phyloP scores from a whole-genome alignment of 495 filamentous ascomycete genomes.

The Achaetomiella virescens region DNA sequence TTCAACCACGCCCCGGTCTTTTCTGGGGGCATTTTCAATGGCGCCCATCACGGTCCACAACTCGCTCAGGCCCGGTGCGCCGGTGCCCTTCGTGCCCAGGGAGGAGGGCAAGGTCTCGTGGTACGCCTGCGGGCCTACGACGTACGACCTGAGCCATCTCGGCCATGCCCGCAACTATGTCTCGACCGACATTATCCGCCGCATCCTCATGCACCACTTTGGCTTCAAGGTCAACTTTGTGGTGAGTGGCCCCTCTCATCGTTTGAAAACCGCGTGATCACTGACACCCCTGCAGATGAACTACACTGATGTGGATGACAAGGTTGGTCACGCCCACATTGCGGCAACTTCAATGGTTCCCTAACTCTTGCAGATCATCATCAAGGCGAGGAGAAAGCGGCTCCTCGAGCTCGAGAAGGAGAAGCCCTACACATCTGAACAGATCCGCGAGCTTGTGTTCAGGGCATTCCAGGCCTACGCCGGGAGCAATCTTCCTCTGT shows the following conservation, averaged over 20 bases:
- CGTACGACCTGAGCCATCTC: constrained; percentile 85
- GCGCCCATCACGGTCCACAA: constrained; percentile 63
- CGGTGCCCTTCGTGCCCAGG: constrained; percentile 70
- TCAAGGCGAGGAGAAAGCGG: constrained; percentile 71
- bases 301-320: constrained; percentile 88
- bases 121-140: constrained; percentile 91
- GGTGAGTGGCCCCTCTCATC: constrained; percentile 5
- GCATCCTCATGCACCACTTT: constrained; percentile 83
- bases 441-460: constrained; percentile 47
- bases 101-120: constrained; percentile 71
- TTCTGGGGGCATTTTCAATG: constrained; percentile 29
- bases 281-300: constrained; percentile 55
- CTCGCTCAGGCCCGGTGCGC: constrained; percentile 62
- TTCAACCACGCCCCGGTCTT: constrained; percentile 22
- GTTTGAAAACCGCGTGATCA: not conserved
- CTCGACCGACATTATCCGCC: constrained; percentile 82
- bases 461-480: constrained; percentile 68
- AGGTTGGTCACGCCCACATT: constrained; percentile 41
- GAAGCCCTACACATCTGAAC: constrained; percentile 37
- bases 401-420: constrained; percentile 57
- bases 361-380: constrained; percentile 58
- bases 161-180: constrained; percentile 89
- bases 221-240: constrained; percentile 82
- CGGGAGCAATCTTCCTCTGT: constrained; percentile 65
- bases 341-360: not conserved